These are phyloP conservation scores for Fusarium dlaminii DNA, from an alignment of 2,329 filamentous ascomycete species.

Conservation along the genomic window DNA sequence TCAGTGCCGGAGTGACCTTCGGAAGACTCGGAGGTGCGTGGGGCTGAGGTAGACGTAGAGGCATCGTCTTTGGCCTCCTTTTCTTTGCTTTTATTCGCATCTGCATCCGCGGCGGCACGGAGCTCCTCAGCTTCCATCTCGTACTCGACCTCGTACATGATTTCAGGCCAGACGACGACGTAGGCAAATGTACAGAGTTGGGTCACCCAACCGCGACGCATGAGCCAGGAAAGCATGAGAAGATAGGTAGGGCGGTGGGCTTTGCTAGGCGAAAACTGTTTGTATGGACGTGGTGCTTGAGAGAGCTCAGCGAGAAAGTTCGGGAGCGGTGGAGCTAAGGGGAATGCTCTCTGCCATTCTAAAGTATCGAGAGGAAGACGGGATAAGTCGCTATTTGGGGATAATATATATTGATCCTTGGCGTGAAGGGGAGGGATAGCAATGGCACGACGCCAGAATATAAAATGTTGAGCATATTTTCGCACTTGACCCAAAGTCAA, in stretches of 20 bases:
- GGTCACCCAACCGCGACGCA: conserved; percentile 92
- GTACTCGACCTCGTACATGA: conserved; percentile 82
- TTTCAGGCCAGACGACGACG: conserved; percentile 83
- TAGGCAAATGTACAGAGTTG: conserved; percentile 93
- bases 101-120: conserved; percentile 48
- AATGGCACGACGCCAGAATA: conserved; percentile 94
- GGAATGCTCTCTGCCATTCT: conserved; percentile 81
- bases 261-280: conserved; percentile 84
- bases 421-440: conserved; percentile 91
- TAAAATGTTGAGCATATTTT: conserved; percentile 89
- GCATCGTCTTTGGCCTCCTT: conserved; percentile 38
- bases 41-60: conserved; percentile 20
- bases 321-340: conserved; percentile 81
- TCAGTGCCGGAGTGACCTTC: conserved; percentile 38
- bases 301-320: conserved; percentile 90
- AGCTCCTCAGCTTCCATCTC: conserved; percentile 74
- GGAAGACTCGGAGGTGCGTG: conserved; percentile 41
- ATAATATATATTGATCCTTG: conserved; percentile 89
- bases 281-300: conserved; percentile 82
- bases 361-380: conserved; percentile 74
- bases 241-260: conserved; percentile 89
- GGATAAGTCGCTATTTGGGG: conserved; percentile 84
- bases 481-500: conserved; percentile 84
- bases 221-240: conserved; percentile 90
- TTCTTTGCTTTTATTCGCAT: conserved; percentile 40